Evolutionary conservation across 495 filamentous ascomycete genomes (phyloP).

Genomic region (Neurospora intermedia): DNA sequence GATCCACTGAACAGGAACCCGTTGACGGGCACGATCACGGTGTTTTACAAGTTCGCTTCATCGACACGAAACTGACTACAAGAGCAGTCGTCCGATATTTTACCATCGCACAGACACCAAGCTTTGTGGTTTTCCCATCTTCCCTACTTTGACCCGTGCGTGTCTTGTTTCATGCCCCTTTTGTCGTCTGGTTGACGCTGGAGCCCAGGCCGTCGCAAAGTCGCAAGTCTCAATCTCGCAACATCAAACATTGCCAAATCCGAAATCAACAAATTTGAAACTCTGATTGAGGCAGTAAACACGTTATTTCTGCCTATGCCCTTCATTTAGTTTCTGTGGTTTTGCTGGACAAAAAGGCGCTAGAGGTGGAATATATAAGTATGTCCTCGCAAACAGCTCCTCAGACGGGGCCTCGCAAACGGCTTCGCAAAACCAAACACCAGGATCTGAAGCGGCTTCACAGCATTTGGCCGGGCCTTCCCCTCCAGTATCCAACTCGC

Average conservation of each 20-base stretch:
- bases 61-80: background rate
- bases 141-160: background rate
- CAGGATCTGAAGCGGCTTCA: constrained; percentile 9
- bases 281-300: background rate
- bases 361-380: background rate
- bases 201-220: constrained; percentile 11
- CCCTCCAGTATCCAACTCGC: constrained; percentile 20
- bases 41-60: background rate
- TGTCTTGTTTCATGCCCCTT: background rate
- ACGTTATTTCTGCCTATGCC: background rate
- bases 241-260: background rate
- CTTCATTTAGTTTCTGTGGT: background rate
- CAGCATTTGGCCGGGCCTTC: constrained; percentile 19
- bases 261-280: background rate
- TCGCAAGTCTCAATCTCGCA: constrained; percentile 12
- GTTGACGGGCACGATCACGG: background rate
- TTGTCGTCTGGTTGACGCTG: background rate
- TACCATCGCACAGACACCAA: background rate
- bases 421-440: background rate
- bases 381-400: background rate
- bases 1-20: background rate
- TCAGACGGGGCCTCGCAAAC: background rate
- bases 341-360: background rate
- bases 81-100: background rate
- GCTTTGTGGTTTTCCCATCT: background rate